These are phyloP conservation scores for Ascobolus immersus DNA, from an alignment of 495 filamentous ascomycete species.

Conservation along the genomic window DNA sequence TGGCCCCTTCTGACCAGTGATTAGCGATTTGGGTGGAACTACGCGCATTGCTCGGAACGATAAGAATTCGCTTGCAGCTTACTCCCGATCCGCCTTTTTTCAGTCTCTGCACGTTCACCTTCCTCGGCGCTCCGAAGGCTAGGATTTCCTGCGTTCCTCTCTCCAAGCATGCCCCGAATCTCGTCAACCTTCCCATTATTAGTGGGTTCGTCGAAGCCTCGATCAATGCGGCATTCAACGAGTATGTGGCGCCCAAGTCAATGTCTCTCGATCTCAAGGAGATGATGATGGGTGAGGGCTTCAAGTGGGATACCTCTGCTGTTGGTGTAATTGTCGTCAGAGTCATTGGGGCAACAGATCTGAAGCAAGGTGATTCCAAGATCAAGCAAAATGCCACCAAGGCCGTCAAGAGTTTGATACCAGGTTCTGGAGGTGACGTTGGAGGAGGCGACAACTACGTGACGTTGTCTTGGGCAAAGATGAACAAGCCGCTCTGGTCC, in stretches of 20 bases:
- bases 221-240: constrained; percentile 40
- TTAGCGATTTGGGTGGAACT: constrained; percentile 45
- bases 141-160: constrained; percentile 41
- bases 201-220: constrained; percentile 47
- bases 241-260: constrained; percentile 50
- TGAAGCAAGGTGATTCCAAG: constrained; percentile 39
- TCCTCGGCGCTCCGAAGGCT: constrained; percentile 54
- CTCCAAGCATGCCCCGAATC: constrained; percentile 35
- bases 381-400: not conserved
- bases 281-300: constrained; percentile 50
- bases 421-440: constrained; percentile 10
- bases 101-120: constrained; percentile 39
- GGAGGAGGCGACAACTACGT: constrained; percentile 45
- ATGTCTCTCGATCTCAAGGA: constrained; percentile 45
- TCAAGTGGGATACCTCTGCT: constrained; percentile 42
- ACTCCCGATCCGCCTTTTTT: constrained; percentile 50
- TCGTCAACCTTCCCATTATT: constrained; percentile 47
- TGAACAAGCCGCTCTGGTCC: constrained; percentile 38
- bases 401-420: not conserved
- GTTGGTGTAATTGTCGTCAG: constrained; percentile 38
- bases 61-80: constrained; percentile 39
- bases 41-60: constrained; percentile 35
- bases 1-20: constrained; percentile 18
- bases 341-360: constrained; percentile 35
- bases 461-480: constrained; percentile 47